A percentile compares a stretch with the other conserved stretches of the same genome.
phyloP scores from a whole-genome alignment of 208 protist species.

The Trypanosoma theileri region DNA sequence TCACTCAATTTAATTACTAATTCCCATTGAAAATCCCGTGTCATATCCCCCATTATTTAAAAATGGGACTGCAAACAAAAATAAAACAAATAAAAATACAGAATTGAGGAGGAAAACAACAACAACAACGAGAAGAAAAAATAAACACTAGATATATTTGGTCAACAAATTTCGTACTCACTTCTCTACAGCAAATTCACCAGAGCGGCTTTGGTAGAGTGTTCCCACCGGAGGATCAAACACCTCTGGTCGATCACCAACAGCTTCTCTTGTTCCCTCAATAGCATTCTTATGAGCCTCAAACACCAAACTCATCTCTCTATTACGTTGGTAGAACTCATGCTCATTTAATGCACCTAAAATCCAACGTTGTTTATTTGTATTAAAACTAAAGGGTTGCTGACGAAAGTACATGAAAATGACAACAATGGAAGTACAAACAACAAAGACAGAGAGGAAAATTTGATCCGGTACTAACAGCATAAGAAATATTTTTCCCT shows the following conservation, averaged over 20 bases:
- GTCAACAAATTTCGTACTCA: not conserved
- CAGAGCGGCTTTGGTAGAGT: conserved; percentile 59
- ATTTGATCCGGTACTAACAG: conserved; percentile 78
- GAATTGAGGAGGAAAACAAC: not conserved
- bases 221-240: conserved; percentile 42
- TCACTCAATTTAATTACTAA: no score
- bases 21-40: no score
- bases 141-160: not conserved
- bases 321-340: conserved; percentile 75
- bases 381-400: conserved; percentile 53
- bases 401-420: conserved; percentile 35
- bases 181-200: conserved; percentile 33
- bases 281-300: conserved; percentile 63
- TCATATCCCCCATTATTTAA: no score
- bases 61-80: no score
- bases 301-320: conserved; percentile 74
- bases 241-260: conserved; percentile 49
- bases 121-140: not conserved
- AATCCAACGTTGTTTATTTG: conserved; percentile 58
- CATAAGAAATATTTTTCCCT: conserved; percentile 54
- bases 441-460: conserved; percentile 28
- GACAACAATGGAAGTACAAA: conserved; percentile 23
- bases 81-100: no score
- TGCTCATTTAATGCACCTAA: conserved; percentile 63
- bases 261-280: conserved; percentile 55